Evolutionary conservation across 140 eudicot species (phyloP).

Genomic region (Stevia rebaudiana): DNA sequence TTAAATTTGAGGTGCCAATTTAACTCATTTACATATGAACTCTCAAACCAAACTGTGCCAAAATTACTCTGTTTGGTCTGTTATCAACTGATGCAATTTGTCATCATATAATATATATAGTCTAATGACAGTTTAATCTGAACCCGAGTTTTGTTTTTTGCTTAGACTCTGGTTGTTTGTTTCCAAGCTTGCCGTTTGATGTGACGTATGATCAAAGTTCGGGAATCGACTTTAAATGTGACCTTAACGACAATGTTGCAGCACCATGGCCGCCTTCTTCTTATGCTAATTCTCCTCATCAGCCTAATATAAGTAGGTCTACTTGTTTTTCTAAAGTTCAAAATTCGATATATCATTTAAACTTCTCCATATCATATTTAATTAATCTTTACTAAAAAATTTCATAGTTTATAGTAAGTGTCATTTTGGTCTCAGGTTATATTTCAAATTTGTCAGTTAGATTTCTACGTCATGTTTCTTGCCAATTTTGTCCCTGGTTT

Average conservation of each 20-base stretch:
- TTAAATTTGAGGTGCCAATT: not conserved
- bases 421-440: too few species aligned
- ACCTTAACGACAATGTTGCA: slow-evolving; percentile 57
- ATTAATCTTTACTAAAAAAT: too few species aligned
- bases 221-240: slow-evolving; percentile 60
- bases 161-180: slow-evolving; percentile 66
- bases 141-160: not conserved
- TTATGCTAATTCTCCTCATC: slow-evolving; percentile 17
- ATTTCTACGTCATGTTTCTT: too few species aligned
- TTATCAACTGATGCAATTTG: not conserved
- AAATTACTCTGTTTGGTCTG: not conserved
- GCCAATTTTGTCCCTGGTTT: too few species aligned
- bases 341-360: not conserved
- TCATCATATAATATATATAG: not conserved
- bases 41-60: not conserved
- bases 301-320: slow-evolving; percentile 43
- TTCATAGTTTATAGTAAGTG: too few species aligned
- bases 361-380: not conserved
- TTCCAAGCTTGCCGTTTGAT: slow-evolving; percentile 69
- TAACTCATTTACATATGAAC: not conserved
- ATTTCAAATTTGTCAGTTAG: too few species aligned
- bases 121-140: not conserved
- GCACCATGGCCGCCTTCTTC: slow-evolving; percentile 77
- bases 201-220: slow-evolving; percentile 49
- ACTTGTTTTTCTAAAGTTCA: not conserved